Evolutionary conservation across 306 rosid species (phyloP), one percentile per base, ranked within the genome.

Genomic region (Dalbergia cochinchinensis): DNA sequence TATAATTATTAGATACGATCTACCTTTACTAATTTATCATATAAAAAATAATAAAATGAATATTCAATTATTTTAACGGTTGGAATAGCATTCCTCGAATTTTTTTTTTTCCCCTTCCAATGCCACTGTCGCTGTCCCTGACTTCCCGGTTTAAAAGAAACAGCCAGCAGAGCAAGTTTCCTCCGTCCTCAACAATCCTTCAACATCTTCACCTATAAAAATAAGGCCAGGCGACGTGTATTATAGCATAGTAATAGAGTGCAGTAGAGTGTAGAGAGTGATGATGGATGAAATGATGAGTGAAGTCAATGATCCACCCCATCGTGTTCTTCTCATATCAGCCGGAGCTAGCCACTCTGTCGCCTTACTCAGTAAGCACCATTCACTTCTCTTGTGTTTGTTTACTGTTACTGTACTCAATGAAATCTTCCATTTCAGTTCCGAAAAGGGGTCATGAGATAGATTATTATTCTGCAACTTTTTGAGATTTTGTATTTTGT

Each of bases 341-440:
- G 95, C 97, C 63, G 99, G 99, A 71, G 99, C 98, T 8, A 95
- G 95, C 82, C 99, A 95, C 82, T 86, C 96, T 71, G 92, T 91
- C 47, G 97, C 99, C 12, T 94, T 95, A 64, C 94, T 95, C 34
- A 85, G 99, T 95, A 85, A 88, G 89, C 77, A 69, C 50, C 61
- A 69, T 0, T 59, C 22, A 0, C 15, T 48, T 13, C 12, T 14
- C 5, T 16, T 70, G 69, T 6, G 50, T 44, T 70, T 68, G 34
- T 31, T 14, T 47, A 18, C 15, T 62, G n/a, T 34, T 60, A 42
- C 3, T 45, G 0, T 8, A 5, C 48, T 55, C 68, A 39, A 66
- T 55, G 35, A 61, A 73, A 16, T 42, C 34, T 54, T 54, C 37
- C 53, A 41, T 55, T 67, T 35, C 60, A 18, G 69, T 78, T 67